Evolutionary conservation across 768 basidiomycete genomes (phyloP), one percentile per base, ranked within the genome.

Genomic region (Tephrocybe sp.): DNA sequence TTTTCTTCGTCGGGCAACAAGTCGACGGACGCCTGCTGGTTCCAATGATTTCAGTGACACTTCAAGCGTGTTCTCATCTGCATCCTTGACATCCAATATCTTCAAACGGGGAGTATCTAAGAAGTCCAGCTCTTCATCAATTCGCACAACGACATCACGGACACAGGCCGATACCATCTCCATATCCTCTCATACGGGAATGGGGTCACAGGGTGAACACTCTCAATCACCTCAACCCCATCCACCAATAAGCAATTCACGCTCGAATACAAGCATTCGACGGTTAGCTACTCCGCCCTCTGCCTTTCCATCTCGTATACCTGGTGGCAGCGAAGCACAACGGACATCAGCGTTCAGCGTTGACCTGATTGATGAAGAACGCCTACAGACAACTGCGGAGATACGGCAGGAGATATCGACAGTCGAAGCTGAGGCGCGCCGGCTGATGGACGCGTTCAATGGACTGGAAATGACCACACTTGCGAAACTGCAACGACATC

Each of bases 361-460:
- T 59, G 70, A 74, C 57, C 60, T 78, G 40, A 70, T 78, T 45
- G 81, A 83, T 50, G 83, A 85, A 44, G 80, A 84, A 1, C 74
- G 71, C 45, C 66, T 82, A 50, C 77, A 80, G 51, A 78, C 85
- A n/a, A 75, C 80, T 51, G 73, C 78, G 55, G 77, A 85, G 33
- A 83, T 91, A 48, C 81, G 77, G 33, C 71, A 78, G 39, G 85
- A 90, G 58, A 86, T 92, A 37, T 70, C 77, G 52, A 66, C 74
- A 5, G 80, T 92, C 37, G 88, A 90, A 63, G 82, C 83, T 26
- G 89, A 92, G 62, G 82, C 79, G 5, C 76, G 77, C 54, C 74
- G 85, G 43, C 67, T 91, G 40, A 77, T 90, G 68, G 89, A 91
- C 61, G 88, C 88, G 3, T 91, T 91, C 65, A 88, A 81, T 58